Evolutionary conservation across 208 protist species (phyloP).

Genomic region (Blastocrithidia nonstop): DNA sequence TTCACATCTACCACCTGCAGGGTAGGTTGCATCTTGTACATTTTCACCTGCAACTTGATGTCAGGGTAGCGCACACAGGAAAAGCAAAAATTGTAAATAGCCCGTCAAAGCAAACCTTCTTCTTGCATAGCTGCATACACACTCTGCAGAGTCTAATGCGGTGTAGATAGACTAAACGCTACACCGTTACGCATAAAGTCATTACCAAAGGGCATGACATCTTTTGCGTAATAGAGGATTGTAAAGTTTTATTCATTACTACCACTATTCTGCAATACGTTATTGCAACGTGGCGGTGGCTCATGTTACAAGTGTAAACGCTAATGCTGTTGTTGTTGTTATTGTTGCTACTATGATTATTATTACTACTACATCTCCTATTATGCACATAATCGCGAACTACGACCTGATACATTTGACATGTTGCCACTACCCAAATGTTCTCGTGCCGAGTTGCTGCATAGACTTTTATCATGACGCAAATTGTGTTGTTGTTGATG

Average conservation of each 20-base stretch:
- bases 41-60: slow-evolving; percentile 68
- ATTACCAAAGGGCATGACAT: slow-evolving; percentile 50
- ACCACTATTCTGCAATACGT: slow-evolving; percentile 8
- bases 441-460: too few species aligned
- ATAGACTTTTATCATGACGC: not conserved
- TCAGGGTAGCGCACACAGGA: slow-evolving; percentile 46
- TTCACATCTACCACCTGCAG: slow-evolving; percentile 68
- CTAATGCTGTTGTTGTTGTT: slow-evolving; percentile 1
- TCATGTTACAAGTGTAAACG: not conserved
- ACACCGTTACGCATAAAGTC: slow-evolving; percentile 74
- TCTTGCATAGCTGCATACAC: slow-evolving; percentile 52
- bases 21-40: slow-evolving; percentile 41
- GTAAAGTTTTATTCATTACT: slow-evolving; percentile 11
- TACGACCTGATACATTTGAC: too few species aligned
- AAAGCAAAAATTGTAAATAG: slow-evolving; percentile 65
- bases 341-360: not conserved
- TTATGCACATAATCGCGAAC: too few species aligned
- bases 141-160: slow-evolving; percentile 17
- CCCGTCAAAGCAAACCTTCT: slow-evolving; percentile 59
- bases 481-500: not conserved
- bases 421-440: too few species aligned
- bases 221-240: slow-evolving; percentile 32
- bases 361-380: not conserved
- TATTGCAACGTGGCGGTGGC: not conserved
- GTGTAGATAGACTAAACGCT: slow-evolving; percentile 19